Base-by-base conservation (phyloP, 345 rosid species). In the Trapa bicornis region DNA sequence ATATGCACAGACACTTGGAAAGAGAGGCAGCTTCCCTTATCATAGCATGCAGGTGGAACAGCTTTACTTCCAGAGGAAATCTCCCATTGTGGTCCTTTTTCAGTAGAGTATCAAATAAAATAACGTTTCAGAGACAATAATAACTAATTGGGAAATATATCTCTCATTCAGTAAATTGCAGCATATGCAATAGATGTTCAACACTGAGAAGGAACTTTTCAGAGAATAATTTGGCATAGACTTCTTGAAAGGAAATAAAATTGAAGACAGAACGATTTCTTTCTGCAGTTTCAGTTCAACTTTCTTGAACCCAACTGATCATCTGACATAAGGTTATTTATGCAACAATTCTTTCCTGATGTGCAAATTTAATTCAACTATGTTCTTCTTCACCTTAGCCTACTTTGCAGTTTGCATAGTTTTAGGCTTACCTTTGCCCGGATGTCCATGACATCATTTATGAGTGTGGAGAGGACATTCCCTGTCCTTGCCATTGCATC, bases 401-500 rank as follows among this genome's bases (percentile, higher is more conserved):
- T 29, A 2, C 37, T 57, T 8, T 33, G 36, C 29, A 57, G 33
- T 45, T 45, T 2, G 12, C 48, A 45, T 37, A 32, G 36, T 57
- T 57, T 0, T 6, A n/a, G 29, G 12, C 32, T 57, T 57, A 57
- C 62, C 62, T 57, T 57, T 57, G 15, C 62, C 62, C 37, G 62
- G 62, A 87, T 83, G 79, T 88, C 96, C 96, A 89, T 87, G 53
- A 84, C 87, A 71, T 94, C 99, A 33, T 83, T 86, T 37, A 94
- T 87, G 78, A 94, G 78, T 13, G 83, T 88, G 10, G 96, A 86
- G 61, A 94, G 79, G 33, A 89, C 97, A 62, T 76, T 78, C 72
- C 96, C 83, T 4, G 95, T 83, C 72, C 84, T 88, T 81, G 85
- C 80, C 97, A 91, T 87, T 2, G 99, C 78, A 68, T 87, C 90